Conservation (phyloP, 495 filamentous ascomycete species). For the Aspergillus homomorphus region DNA sequence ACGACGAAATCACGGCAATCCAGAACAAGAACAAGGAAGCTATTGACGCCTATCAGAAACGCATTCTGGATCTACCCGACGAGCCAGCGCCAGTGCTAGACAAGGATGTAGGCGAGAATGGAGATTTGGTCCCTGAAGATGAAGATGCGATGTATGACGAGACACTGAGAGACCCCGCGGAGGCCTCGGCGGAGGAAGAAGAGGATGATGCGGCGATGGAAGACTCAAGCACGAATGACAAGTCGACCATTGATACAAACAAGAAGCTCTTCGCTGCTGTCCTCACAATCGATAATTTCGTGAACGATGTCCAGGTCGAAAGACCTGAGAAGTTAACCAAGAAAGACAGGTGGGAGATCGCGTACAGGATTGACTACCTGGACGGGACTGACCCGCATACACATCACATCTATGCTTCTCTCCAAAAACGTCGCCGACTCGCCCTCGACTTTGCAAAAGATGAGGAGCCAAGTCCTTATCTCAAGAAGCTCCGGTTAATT, state of each 20-base stretch:
- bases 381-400: constrained; percentile 27
- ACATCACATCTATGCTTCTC: constrained; percentile 43
- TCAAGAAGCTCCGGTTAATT: background rate
- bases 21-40: constrained; percentile 61
- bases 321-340: constrained; percentile 53
- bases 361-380: constrained; percentile 70
- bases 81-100: constrained; percentile 17
- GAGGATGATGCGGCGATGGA: background rate
- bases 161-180: background rate
- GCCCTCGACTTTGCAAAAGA: background rate
- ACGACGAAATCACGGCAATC: constrained; percentile 66
- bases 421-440: constrained; percentile 36
- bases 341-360: constrained; percentile 65
- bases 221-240: background rate
- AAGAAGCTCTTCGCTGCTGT: constrained; percentile 59
- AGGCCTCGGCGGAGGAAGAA: background rate
- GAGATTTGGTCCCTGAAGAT: constrained; percentile 1
- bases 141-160: background rate
- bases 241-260: background rate
- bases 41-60: constrained; percentile 65
- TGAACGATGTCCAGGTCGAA: constrained; percentile 62
- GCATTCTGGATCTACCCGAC: constrained; percentile 42
- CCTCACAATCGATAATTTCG: constrained; percentile 65
- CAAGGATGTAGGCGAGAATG: constrained; percentile 14
- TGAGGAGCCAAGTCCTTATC: background rate